These are phyloP conservation scores for Tarenaya hassleriana DNA, from an alignment of 345 rosid species.

Conservation along the genomic window DNA sequence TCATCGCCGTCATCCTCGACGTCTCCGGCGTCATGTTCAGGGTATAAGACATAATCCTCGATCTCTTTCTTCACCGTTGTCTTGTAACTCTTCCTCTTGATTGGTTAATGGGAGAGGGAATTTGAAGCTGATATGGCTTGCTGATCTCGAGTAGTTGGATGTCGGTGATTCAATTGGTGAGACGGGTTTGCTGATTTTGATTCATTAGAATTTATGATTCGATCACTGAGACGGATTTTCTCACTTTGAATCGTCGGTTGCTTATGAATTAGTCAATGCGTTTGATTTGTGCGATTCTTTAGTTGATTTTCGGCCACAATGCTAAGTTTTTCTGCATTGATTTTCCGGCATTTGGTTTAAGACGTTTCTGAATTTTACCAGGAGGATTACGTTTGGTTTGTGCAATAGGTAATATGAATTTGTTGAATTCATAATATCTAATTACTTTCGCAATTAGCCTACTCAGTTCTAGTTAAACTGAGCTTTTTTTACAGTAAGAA, in stretches of 20 bases:
- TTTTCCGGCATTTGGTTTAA: neutral
- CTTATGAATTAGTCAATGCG: too few relatives aligned
- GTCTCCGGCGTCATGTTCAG: conserved; percentile 92
- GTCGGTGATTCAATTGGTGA: neutral
- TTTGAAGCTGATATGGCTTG: neutral
- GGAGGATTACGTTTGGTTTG: too few relatives aligned
- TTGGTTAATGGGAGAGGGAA: conserved; percentile 1
- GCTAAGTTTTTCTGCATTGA: neutral
- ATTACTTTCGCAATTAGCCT: too few relatives aligned
- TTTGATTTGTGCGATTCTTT: too few relatives aligned
- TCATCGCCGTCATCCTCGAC: conserved; percentile 85
- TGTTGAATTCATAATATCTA: too few relatives aligned
- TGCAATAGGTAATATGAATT: too few relatives aligned
- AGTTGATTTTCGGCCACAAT: too few relatives aligned
- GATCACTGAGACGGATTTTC: too few relatives aligned
- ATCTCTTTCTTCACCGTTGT: conserved; percentile 9
- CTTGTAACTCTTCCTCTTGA: conserved; percentile 7
- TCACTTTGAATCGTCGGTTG: too few relatives aligned
- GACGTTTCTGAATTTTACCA: too few relatives aligned
- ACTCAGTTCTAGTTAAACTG: too few relatives aligned
- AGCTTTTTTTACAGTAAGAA: too few relatives aligned
- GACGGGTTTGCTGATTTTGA: neutral
- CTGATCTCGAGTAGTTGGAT: conserved; percentile 7
- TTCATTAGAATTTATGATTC: neutral
- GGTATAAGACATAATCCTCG: conserved; percentile 31